A percentile compares a stretch with the other conserved stretches of the same genome.
phyloP scores from a whole-genome alignment of 164 flowering plant genomes.

The Houttuynia cordata region DNA sequence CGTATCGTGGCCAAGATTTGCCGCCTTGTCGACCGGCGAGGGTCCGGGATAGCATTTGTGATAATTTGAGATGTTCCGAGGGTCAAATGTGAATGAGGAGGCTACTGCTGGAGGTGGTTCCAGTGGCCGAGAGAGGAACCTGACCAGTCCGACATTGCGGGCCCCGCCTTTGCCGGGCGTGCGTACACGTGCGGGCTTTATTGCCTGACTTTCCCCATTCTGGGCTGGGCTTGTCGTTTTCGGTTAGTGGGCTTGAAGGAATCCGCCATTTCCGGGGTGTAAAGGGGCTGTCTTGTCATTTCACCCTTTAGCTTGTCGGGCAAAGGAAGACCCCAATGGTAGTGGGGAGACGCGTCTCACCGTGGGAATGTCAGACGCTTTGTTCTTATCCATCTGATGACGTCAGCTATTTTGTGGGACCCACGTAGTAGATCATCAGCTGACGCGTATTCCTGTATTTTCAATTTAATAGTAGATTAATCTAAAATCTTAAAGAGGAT shows the following conservation, averaged over 20 bases:
- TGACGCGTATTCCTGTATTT: too few relatives aligned
- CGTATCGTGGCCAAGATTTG: too few relatives aligned
- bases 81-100: background rate
- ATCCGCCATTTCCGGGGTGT: conserved; percentile 1
- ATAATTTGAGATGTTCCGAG: background rate
- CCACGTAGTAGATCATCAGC: too few relatives aligned
- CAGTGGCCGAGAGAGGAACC: background rate
- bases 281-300: background rate
- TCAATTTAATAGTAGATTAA: too few relatives aligned
- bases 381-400: too few relatives aligned
- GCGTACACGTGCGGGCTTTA: background rate
- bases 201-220: background rate
- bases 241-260: background rate
- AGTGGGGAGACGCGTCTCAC: background rate
- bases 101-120: background rate
- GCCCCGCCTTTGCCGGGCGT: background rate
- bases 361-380: background rate
- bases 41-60: background rate
- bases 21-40: too few relatives aligned
- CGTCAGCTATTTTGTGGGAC: background rate
- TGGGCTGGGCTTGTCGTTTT: background rate
- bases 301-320: background rate
- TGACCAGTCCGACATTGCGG: background rate
- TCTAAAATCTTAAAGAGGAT: too few relatives aligned
- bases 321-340: too few relatives aligned